A percentile compares a stretch with the other conserved stretches of the same genome.
phyloP scores from a whole-genome alignment of 225 moss, liverwort and hornwort species.

The Marchantia polymorpha region DNA sequence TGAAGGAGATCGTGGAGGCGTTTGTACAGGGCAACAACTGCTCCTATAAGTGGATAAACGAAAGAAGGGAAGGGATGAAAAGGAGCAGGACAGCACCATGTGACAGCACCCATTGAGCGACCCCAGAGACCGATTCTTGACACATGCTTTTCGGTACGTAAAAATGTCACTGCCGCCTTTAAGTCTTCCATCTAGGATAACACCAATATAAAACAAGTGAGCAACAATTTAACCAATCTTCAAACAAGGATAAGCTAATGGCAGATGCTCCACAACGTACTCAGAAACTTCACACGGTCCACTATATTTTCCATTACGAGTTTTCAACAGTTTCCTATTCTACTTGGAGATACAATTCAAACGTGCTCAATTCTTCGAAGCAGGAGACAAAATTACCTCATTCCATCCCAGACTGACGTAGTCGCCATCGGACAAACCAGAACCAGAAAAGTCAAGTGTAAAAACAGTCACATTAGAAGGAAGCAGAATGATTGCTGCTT shows the following conservation, averaged over 20 bases:
- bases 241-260: not conserved
- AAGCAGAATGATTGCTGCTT: conserved; percentile 92
- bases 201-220: not conserved
- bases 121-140: conserved; percentile 93
- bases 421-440: conserved; percentile 92
- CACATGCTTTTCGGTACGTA: conserved; percentile 70
- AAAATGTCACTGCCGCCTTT: conserved; percentile 65
- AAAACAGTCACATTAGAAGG: conserved; percentile 97
- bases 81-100: conserved; percentile 50
- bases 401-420: conserved; percentile 99
- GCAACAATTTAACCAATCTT: not conserved
- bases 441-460: conserved; percentile 96
- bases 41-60: no score
- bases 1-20: no score
- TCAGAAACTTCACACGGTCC: not conserved
- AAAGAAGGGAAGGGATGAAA: not conserved
- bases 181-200: conserved; percentile 72
- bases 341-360: not conserved
- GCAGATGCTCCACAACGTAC: not conserved
- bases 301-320: not conserved
- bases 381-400: conserved; percentile 51
- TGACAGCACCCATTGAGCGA: conserved; percentile 96
- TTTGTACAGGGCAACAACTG: no score
- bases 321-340: not conserved
- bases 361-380: not conserved